Evolutionary conservation across 2,329 filamentous ascomycete species (phyloP).

Genomic region (Fusarium sp.): DNA sequence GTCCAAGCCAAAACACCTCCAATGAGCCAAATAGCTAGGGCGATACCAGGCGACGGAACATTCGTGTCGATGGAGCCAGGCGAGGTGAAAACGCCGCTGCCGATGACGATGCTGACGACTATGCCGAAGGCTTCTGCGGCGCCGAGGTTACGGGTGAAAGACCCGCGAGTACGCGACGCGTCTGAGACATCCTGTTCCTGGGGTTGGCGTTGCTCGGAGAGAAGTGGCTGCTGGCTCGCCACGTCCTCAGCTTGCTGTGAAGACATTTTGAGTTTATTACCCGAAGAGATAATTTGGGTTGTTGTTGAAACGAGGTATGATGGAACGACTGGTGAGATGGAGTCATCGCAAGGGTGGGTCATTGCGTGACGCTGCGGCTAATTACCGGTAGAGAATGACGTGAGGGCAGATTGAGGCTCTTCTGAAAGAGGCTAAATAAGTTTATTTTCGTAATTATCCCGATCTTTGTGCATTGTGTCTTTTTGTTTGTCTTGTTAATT

Average conservation of each 20-base stretch:
- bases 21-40: conserved; percentile 70
- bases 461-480: neutral
- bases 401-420: neutral
- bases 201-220: conserved; percentile 18
- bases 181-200: conserved; percentile 4
- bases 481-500: too few relatives aligned
- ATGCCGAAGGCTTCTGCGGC: conserved; percentile 68
- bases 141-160: conserved; percentile 61
- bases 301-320: conserved; percentile 2
- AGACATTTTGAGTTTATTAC: conserved; percentile 22
- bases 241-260: conserved; percentile 14
- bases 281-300: neutral
- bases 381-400: conserved; percentile 36
- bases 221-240: conserved; percentile 32
- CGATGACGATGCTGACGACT: conserved; percentile 73
- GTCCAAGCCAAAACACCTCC: conserved; percentile 74
- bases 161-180: conserved; percentile 23
- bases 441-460: neutral
- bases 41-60: conserved; percentile 70
- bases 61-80: conserved; percentile 73
- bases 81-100: conserved; percentile 74
- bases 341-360: conserved; percentile 12
- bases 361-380: conserved; percentile 36
- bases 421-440: accelerated
- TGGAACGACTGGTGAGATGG: neutral